Evolutionary conservation across 2,329 filamentous ascomycete species (phyloP), one percentile per base, ranked within the genome.

Genomic region (Penicillium oxalicum): DNA sequence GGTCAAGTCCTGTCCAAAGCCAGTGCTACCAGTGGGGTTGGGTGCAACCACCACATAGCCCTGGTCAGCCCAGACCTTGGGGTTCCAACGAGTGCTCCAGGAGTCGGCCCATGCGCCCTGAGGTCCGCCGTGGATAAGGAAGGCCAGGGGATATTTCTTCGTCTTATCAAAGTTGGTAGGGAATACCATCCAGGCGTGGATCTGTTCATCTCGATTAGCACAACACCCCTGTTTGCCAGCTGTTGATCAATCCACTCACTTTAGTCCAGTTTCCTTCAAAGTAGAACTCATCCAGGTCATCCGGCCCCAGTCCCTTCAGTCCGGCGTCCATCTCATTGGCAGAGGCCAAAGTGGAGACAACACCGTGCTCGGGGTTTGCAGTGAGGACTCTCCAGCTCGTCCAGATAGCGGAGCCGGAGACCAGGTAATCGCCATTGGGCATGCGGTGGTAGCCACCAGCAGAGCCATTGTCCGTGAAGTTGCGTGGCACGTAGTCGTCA

Each of bases 81-180:
- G 85, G 64, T 94, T 94, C 89, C 89, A 95, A 13, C 89, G 77
- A 2, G 84, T 89, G 65, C 80, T 86, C 87, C 88, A 94, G 27
- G 77, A 74, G 61, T 93, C 85, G 29, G 68, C 72, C 84, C 87
- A 91, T 0, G 87, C 81, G 24, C 83, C 81, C 65, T 93, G 87
- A 0, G 88, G 88, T 0, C 89, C 89, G 47, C 89, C 89, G 61
- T 95, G 89, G 53, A 94, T 87, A 37, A 91, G 72, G 63, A 90
- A 84, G 2, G 86, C 81, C 4, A 95, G 74, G 0, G 89, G 89
- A 61, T 91, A 94, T 55, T 81, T 89, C 67, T 88, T 85, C 13
- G 69, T 74, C 7, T 77, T 69, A 61, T 87, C 78, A 62, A 91
- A 94, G 58, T 78, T 63, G 32, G 70, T 68, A 55, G 77, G 70